Base-by-base conservation (phyloP, 495 filamentous ascomycete genomes). In the Penicillium nucicola region DNA sequence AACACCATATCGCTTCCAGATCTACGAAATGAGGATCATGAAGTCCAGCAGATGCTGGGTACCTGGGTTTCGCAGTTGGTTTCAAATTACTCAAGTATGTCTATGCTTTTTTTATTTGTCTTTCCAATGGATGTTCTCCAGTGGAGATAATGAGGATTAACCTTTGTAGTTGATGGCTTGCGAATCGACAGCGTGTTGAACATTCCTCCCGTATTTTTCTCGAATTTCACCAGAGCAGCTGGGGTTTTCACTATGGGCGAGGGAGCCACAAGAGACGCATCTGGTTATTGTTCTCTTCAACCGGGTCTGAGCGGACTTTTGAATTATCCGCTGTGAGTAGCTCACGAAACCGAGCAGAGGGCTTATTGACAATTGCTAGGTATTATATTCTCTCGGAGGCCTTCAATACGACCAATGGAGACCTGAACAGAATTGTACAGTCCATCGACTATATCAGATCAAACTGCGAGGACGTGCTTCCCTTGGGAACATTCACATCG, bases 131-230 rank as follows among this genome's bases (percentile, higher is more conserved):
- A n/a, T n/a, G n/a, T n/a, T 49, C 25, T 44, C 39, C 22, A 39
- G 33, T 11, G 2, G 23, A 36, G 36, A 36, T 35, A 45, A 41
- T 55, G 11, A 50, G 19, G 50, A 2, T 34, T 11, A 41, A 44
- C 8, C 5, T 45, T 44, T 33, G 14, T 38, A 65, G 69, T 90
- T 55, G 87, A 91, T 59, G 87, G 84, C 6, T 69, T 91, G 38
- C 79, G 87, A 32, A 74, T 90, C 25, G 87, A 90, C 60, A 84
- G 80, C n/a, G 82, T 77, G 8, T 83, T 82, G 60, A 80, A 90
- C 51, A 80, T 87, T 31, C 71, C 82, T 50, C 77, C 76, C 43
- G 73, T 67, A 35, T 90, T 87, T 65, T 88, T 78, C 70, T 56
- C 79, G 2, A 68, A 58, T 19, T 88, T 88, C 64, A 62, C 64